Evolutionary conservation across 768 basidiomycete species (phyloP).

Genomic region (Russula emetica): DNA sequence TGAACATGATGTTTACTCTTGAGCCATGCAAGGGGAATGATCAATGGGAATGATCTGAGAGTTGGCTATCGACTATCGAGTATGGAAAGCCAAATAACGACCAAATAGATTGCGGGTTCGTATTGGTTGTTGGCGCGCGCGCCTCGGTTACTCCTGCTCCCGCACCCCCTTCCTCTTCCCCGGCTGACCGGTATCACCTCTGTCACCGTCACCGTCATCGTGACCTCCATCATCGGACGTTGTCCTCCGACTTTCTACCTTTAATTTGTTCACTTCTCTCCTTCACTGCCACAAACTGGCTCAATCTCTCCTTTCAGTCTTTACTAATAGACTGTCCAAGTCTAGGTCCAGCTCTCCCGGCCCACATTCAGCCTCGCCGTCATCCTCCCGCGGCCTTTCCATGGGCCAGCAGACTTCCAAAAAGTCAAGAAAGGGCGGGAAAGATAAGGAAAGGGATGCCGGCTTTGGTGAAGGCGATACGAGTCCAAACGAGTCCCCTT

Average conservation of each 20-base stretch:
- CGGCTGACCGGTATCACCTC: constrained; percentile 7
- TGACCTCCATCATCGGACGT: constrained; percentile 10
- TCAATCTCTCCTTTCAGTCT: constrained; percentile 72
- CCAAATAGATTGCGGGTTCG: constrained; percentile 21
- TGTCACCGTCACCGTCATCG: constrained; percentile 17
- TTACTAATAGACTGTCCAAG: constrained; percentile 67
- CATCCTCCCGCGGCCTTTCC: constrained; percentile 40
- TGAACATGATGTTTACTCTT: constrained; percentile 32
- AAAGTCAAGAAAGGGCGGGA: constrained; percentile 66
- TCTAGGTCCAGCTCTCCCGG: constrained; percentile 70
- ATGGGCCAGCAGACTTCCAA: constrained; percentile 87
- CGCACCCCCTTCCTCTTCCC: neutral
- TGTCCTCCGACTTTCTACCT: constrained; percentile 1
- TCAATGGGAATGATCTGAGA: neutral
- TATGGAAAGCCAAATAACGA: constrained; percentile 23
- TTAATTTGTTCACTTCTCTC: constrained; percentile 6
- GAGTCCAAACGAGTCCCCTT: constrained; percentile 38
- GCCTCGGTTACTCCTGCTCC: neutral
- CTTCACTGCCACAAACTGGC: constrained; percentile 56
- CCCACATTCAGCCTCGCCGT: constrained; percentile 42
- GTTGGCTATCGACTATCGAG: neutral
- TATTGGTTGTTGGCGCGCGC: constrained; percentile 5
- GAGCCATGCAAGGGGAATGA: constrained; percentile 11
- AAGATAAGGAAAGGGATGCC: constrained; percentile 62
- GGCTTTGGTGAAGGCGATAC: constrained; percentile 43